Base-by-base conservation (phyloP, 1,284 basidiomycete species). In the Thelephora terrestris region DNA sequence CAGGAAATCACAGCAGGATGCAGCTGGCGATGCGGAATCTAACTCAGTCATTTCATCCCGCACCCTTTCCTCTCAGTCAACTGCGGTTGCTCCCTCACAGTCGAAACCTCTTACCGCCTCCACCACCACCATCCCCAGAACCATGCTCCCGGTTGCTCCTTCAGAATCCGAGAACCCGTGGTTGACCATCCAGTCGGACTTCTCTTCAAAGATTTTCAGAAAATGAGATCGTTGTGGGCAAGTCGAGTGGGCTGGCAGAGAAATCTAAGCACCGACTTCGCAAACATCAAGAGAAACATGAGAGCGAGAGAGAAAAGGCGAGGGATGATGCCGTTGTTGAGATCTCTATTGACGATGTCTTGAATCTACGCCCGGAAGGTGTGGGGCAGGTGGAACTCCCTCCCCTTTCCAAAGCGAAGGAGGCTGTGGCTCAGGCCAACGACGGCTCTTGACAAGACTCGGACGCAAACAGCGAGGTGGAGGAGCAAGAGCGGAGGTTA, bases 281-380 rank as follows among this genome's bases (percentile, higher is more conserved):
- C 58, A 92, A 91, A 63, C 70, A 74, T 54, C 65, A 61, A 34
- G 66, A 63, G 55, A 81, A 81, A 56, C 64, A 66, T 7, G 71
- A 67, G 5, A 79, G 76, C 21, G 79, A 76, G 50, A 72, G 70
- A 51, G 74, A 69, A 51, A 76, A 73, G 50, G 75, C 73, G 1
- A 69, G 68, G 51, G 84, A 88, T 36, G 91, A 94, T 54, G 87
- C 85, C 1, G 63, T 66, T 4, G 78, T 95, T 17, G 90, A 93
- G 55, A 86, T 96, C 50, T 74, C 78, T 7, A 58, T 79, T 50
- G 70, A 78, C 49, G 69, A 74, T 24, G 69, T 78, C 14, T 63
- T 87, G 44, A 66, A 65, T 1, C 52, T 75, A 27, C 50, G 21
- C 52, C 55, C 14, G 55, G 21, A n/a, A 23, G 23, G n/a, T 14